Base-by-base conservation (phyloP, 2,329 filamentous ascomycete species). In the Tothia fuscella region DNA sequence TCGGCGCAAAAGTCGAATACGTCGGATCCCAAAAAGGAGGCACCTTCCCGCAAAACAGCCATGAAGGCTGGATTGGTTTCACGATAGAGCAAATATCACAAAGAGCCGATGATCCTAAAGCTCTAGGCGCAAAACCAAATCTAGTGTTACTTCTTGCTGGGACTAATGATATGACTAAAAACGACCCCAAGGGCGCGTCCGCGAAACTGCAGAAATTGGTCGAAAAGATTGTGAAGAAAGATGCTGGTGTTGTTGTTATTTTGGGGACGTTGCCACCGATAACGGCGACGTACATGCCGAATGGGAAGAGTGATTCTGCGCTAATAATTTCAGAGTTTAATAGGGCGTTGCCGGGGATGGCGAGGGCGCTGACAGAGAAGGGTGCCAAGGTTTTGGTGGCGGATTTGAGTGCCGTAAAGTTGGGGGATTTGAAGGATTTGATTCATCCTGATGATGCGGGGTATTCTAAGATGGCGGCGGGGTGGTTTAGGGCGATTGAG, bases 11-110 rank as follows among this genome's bases (percentile, higher is more conserved):
- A 5, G 44, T 45, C 25, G 32, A 32, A n/a, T 60, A 64, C 56
- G 63, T 67, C 13, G 65, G 66, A 17, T 60, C 54, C 14, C 55
- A 53, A 24, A 47, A 56, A 14, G 48, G 52, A 34, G 65, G 65
- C 30, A 53, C 47, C 44, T 67, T 68, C 64, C 25, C 17, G 17
- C 54, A 64, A 50, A 62, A 63, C 49, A 57, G 65, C 10, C 59
- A 65, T 47, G 67, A 71, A 48, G 66, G 65, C 25, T 66, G 65
- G 57, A 57, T 61, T 0, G 65, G 61, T 19, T 53, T 55, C 32
- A 59, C 61, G 35, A 60, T 71, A 51, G 59, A 58, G 21, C 46
- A 66, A 47, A 58, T 68, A 26, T 45, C 52, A 32, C 49, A 21
- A 21, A 62, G 60, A 44, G 63, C 61, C 19, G 17, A 45, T 2